A percentile compares a stretch with the other conserved stretches of the same genome.
Conservation (phyloP, 257 asterid genomes). For the Jacaranda copaia region DNA sequence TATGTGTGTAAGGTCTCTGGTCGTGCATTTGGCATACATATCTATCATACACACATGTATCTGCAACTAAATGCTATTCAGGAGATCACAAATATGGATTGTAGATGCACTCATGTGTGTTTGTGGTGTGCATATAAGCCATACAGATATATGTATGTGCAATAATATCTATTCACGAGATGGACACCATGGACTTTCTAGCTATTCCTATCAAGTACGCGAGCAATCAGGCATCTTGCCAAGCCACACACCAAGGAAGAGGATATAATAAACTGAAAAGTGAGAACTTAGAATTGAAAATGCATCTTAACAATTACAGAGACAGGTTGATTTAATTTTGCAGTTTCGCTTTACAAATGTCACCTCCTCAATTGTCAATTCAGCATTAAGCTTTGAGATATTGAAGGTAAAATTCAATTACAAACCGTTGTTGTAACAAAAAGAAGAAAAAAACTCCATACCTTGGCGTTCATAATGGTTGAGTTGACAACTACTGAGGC, state of each 20-base stretch:
- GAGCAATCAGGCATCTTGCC: slow-evolving; percentile 6
- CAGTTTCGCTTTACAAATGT: background rate
- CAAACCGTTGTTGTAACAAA: slow-evolving; percentile 21
- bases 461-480: slow-evolving; percentile 89
- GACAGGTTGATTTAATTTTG: background rate
- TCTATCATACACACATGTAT: too few relatives aligned
- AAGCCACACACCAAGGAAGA: slow-evolving; percentile 15
- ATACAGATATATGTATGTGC: too few relatives aligned
- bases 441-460: slow-evolving; percentile 34
- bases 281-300: slow-evolving; percentile 27
- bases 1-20: too few relatives aligned
- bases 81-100: too few relatives aligned
- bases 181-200: background rate
- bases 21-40: too few relatives aligned
- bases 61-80: too few relatives aligned
- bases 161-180: background rate
- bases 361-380: background rate
- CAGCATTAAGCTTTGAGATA: background rate
- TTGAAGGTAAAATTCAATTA: slow-evolving; percentile 12
- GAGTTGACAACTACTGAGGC: slow-evolving; percentile 99
- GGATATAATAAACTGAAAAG: background rate
- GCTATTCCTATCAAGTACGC: slow-evolving; percentile 13
- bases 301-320: slow-evolving; percentile 4
- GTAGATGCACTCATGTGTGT: background rate
- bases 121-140: background rate